Evolutionary conservation across 2,329 filamentous ascomycete species (phyloP).

Genomic region (Talaromyces sp.): DNA sequence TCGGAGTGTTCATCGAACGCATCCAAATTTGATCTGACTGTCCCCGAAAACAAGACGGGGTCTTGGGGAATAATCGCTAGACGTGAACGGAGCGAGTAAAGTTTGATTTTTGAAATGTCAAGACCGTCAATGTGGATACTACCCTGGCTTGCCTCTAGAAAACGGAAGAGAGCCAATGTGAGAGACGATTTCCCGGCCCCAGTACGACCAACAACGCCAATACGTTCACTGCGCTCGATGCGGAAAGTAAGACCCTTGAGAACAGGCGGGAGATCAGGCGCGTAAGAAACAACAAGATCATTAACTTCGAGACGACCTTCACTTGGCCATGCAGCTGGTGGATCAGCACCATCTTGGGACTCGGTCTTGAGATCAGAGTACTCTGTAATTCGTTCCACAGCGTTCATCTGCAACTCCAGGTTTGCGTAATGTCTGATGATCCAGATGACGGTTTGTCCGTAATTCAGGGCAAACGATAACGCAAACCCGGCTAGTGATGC

Average conservation of each 20-base stretch:
- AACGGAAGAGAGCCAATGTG: conserved; percentile 72
- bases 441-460: conserved; percentile 62
- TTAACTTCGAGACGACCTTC: conserved; percentile 70
- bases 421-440: conserved; percentile 65
- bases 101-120: conserved; percentile 68
- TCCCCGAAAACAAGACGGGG: conserved; percentile 77
- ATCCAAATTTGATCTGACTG: conserved; percentile 71
- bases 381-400: conserved; percentile 71
- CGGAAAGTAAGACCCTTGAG: conserved; percentile 66
- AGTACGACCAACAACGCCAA: conserved; percentile 75
- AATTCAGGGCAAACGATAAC: conserved; percentile 68
- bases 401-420: conserved; percentile 75
- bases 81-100: conserved; percentile 67
- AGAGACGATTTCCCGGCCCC: conserved; percentile 75
- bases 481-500: conserved; percentile 72
- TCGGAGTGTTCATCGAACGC: conserved; percentile 70
- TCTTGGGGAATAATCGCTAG: conserved; percentile 81
- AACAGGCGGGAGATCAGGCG: conserved; percentile 66
- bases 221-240: conserved; percentile 63
- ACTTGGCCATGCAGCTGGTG: conserved; percentile 71
- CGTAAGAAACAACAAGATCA: conserved; percentile 69
- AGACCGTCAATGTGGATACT: conserved; percentile 68
- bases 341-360: conserved; percentile 56
- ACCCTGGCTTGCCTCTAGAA: conserved; percentile 66
- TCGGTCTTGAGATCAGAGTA: conserved; percentile 69